Percentiles rank a stretch among this genome's conserved stretches.
phyloP scores from a whole-genome alignment of 2,329 filamentous ascomycete species.

The Anthostomella pinea region DNA sequence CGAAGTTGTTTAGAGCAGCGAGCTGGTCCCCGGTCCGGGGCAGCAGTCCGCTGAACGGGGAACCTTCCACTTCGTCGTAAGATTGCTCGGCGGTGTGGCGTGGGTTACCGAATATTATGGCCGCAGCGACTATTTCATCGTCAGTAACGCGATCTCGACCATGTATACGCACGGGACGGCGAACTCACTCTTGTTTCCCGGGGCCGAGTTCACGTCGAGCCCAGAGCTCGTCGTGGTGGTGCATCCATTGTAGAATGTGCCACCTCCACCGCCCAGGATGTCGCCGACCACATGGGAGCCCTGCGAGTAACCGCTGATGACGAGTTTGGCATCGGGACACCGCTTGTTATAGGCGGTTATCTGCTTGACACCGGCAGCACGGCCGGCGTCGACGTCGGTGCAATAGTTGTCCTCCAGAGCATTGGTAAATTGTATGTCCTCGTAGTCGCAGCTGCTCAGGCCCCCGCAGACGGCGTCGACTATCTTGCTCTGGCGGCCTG shows the following conservation, averaged over 20 bases:
- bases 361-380: slow-evolving; percentile 33
- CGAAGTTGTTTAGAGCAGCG: slow-evolving; percentile 19
- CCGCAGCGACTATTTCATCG: slow-evolving; percentile 28
- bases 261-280: slow-evolving; percentile 35
- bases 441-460: slow-evolving; percentile 28
- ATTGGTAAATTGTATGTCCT: slow-evolving; percentile 17
- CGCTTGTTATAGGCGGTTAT: slow-evolving; percentile 38
- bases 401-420: slow-evolving; percentile 15
- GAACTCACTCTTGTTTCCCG: slow-evolving; percentile 35
- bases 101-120: slow-evolving; percentile 33
- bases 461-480: slow-evolving; percentile 30
- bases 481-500: slow-evolving; percentile 32
- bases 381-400: slow-evolving; percentile 35
- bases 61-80: slow-evolving; percentile 32
- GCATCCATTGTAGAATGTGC: slow-evolving; percentile 33
- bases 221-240: slow-evolving; percentile 22
- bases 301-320: slow-evolving; percentile 41
- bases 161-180: too few species aligned
- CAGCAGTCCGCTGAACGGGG: slow-evolving; percentile 12
- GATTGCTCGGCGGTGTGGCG: slow-evolving; percentile 34
- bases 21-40: slow-evolving; percentile 24
- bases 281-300: slow-evolving; percentile 39
- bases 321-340: slow-evolving; percentile 39
- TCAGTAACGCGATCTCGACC: background rate
- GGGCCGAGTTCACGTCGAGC: slow-evolving; percentile 25